Conservation (phyloP, 2,329 filamentous ascomycete species). For the Venturia effusa region DNA sequence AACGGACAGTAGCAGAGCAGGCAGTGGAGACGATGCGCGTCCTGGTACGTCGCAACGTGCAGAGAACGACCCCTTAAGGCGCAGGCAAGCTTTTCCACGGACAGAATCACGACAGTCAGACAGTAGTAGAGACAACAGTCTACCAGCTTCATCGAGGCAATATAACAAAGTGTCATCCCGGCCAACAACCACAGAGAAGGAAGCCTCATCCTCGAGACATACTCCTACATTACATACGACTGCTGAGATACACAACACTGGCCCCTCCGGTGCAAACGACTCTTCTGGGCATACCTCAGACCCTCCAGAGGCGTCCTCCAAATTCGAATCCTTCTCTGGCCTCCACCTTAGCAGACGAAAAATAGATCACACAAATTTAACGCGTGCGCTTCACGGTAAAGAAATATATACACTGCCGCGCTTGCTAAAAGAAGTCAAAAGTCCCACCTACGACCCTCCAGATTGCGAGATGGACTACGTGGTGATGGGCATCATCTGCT, state of each 20-base stretch:
- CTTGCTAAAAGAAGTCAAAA: conserved; percentile 68
- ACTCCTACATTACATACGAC: neutral
- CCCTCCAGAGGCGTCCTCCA: conserved; percentile 1
- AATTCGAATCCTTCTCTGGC: conserved; percentile 70
- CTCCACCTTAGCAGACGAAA: conserved; percentile 75
- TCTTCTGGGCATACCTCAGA: neutral
- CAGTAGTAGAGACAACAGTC: neutral
- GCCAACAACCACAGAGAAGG: neutral
- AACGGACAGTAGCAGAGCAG: neutral
- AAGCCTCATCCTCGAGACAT: neutral
- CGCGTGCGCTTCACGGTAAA: conserved; percentile 67
- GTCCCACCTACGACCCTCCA: conserved; percentile 67
- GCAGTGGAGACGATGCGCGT: neutral
- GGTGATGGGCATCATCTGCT: conserved; percentile 75
- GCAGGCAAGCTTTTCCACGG: neutral
- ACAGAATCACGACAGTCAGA: neutral
- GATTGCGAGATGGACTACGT: conserved; percentile 78
- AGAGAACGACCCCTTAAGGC: neutral
- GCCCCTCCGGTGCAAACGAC: neutral
- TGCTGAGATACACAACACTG: neutral
- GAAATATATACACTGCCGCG: conserved; percentile 70
- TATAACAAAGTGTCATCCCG: neutral
- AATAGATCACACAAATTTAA: conserved; percentile 69
- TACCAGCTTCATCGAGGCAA: neutral
- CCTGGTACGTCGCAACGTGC: neutral